Conservation (phyloP, 2,329 filamentous ascomycete species). For the Trichophyton mentagrophytes region DNA sequence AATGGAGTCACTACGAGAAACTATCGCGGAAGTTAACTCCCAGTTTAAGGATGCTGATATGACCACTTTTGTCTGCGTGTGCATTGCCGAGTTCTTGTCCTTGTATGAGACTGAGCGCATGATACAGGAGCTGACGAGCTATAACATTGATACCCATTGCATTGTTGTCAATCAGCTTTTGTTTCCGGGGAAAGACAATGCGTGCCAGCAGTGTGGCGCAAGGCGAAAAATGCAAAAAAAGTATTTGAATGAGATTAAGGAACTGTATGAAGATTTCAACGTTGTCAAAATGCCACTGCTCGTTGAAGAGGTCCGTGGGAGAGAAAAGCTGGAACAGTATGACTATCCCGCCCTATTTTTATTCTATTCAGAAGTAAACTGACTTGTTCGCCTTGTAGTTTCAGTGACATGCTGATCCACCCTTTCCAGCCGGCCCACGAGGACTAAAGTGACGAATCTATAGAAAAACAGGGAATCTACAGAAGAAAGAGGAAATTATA, state of each 20-base stretch:
- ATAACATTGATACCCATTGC: constrained; percentile 88
- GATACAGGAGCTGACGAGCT: constrained; percentile 93
- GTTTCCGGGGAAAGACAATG: constrained; percentile 73
- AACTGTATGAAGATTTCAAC: constrained; percentile 97
- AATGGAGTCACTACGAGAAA: constrained; percentile 84
- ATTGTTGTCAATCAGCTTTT: constrained; percentile 98
- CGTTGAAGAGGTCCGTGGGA: constrained; percentile 89
- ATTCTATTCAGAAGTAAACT: not conserved
- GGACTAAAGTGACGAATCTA: constrained; percentile 7
- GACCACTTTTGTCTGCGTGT: constrained; percentile 95
- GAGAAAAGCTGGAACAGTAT: constrained; percentile 79
- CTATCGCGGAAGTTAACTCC: constrained; percentile 88
- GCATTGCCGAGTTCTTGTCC: constrained; percentile 92
- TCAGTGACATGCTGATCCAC: constrained; percentile 39
- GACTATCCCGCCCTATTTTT: constrained; percentile 14
- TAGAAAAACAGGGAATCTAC: not conserved
- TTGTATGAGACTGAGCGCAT: constrained; percentile 98
- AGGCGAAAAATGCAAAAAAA: constrained; percentile 98
- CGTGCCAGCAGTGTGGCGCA: constrained; percentile 90
- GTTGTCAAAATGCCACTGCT: constrained; percentile 96
- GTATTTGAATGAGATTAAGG: constrained; percentile 96
- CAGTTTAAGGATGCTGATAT: constrained; percentile 96
- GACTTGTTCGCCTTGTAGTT: constrained; percentile 21
- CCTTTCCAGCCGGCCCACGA: constrained; percentile 36
- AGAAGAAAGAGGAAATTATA: not conserved